Percentiles rank a stretch among this genome's conserved stretches.
These are phyloP conservation scores for Coffea humblotiana DNA, from an alignment of 305 asterid species.

Conservation along the genomic window DNA sequence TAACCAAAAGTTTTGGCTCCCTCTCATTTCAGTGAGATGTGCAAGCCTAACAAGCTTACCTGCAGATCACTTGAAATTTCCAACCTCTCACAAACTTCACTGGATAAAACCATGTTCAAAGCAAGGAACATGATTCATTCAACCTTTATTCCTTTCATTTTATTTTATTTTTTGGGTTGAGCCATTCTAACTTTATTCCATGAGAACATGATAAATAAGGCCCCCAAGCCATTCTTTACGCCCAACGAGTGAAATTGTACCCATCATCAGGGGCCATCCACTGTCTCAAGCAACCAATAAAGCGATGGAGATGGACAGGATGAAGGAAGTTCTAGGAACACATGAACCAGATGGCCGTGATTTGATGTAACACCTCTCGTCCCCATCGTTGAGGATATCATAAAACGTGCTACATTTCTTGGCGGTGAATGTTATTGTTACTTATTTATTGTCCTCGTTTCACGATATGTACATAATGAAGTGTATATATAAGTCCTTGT, in stretches of 20 bases:
- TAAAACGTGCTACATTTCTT: slow-evolving; percentile 38
- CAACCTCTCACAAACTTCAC: slow-evolving; percentile 34
- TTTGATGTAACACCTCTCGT: slow-evolving; percentile 60
- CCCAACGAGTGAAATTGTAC: no score
- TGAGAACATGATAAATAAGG: slow-evolving; percentile 17
- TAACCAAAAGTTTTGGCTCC: no score
- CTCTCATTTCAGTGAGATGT: no score
- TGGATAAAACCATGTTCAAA: slow-evolving; percentile 36
- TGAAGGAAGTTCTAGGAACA: slow-evolving; percentile 55
- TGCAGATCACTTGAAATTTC: slow-evolving; percentile 30
- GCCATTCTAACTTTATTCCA: slow-evolving; percentile 43
- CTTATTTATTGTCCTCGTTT: not conserved
- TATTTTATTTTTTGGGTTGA: no score
- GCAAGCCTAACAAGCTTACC: no score
- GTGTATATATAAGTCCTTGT: not conserved
- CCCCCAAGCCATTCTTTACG: slow-evolving; percentile 5
- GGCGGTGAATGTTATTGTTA: slow-evolving; percentile 20
- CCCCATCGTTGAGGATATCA: slow-evolving; percentile 66
- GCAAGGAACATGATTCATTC: slow-evolving; percentile 61
- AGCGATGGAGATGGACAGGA: slow-evolving; percentile 43
- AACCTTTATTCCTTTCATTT: no score
- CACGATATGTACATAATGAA: not conserved
- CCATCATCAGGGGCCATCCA: no score
- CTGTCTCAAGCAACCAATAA: no score
- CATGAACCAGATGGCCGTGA: slow-evolving; percentile 67